Evolutionary conservation across 2,329 filamentous ascomycete species (phyloP), one percentile per base, ranked within the genome.

Genomic region (Diaporthe destruens): DNA sequence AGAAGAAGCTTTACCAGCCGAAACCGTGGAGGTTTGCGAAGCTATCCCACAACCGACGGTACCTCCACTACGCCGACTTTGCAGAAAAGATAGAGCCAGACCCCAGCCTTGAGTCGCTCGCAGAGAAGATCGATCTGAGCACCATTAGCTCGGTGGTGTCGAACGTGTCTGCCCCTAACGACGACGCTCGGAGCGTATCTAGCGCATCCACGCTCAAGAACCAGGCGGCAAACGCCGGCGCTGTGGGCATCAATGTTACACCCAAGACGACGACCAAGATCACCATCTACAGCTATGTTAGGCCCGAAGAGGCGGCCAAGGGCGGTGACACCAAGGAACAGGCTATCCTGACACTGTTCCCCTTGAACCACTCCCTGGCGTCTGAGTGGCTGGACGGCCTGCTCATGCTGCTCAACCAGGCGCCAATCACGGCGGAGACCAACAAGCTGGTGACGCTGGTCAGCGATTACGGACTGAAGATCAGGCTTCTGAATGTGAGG

Each of bases 381-480:
- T 97, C 95, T 0, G 96, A 99, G 83, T 99, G 96, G 96, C 87
- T 99, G 6, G 96, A 99, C 80, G 96, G 96, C 0, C 84, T 99
- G 75, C 87, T 98, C 71, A 97, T 99, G 95, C 87, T 99, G 70
- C 87, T 99, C 32, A 95, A 97, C 79, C 96, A 99, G 82, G 91
- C 95, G 73, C 96, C 96, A 25, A 98, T 99, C 80, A 99, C 96
- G n/a, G 90, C 95, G 3, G 96, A 98, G 83, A 98, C 96, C 47
- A 96, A 93, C 80, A 97, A 96, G 82, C 85, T 98, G 74, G 92
- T 98, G 69, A 91, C 92, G 71, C 85, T 98, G 77, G 93, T 98
- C 73, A 91, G 91, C 79, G 93, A 97, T 77, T 98, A 98, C 80
- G 95, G 96, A 6, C 85, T 98, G 75, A 97, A 97, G 85, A 97